These are phyloP conservation scores for Trifolium fragiferum DNA, from an alignment of 306 rosid species.

Conservation along the genomic window DNA sequence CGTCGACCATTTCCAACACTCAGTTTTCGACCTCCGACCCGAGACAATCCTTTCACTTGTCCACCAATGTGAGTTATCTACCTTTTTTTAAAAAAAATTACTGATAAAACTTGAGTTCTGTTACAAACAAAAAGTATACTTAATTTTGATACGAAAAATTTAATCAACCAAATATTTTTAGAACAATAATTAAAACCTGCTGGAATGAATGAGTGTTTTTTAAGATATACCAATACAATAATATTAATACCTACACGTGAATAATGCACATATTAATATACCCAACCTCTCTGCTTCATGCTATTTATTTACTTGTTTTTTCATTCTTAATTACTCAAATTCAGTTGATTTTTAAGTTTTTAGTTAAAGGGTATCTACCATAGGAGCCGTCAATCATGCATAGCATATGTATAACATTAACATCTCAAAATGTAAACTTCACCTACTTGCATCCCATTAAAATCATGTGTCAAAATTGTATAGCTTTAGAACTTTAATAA, in stretches of 20 bases:
- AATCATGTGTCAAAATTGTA: conserved; percentile 5
- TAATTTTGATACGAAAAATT: too few species aligned
- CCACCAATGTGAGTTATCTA: too few species aligned
- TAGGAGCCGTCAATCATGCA: neutral
- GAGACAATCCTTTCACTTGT: too few species aligned
- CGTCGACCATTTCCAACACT: too few species aligned
- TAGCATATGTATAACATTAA: neutral
- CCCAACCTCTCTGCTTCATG: conserved; percentile 1
- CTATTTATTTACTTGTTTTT: neutral
- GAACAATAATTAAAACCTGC: neutral
- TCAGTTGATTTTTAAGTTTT: neutral
- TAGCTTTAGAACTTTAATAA: neutral
- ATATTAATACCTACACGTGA: conserved; percentile 5
- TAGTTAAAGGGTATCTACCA: neutral
- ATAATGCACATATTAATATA: neutral
- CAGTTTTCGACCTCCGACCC: too few species aligned
- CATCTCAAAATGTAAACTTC: neutral
- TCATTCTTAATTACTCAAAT: neutral
- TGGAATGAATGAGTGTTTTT: neutral
- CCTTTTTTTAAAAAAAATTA: too few species aligned
- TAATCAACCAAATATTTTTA: neutral
- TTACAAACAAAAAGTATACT: too few species aligned
- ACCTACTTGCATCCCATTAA: conserved; percentile 3
- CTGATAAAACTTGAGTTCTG: too few species aligned
- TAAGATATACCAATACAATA: neutral